Percentiles rank a stretch among this genome's conserved stretches.
These are phyloP conservation scores for Chrysochromulina parva DNA, from an alignment of 78 protist genomes.

Conservation along the genomic window DNA sequence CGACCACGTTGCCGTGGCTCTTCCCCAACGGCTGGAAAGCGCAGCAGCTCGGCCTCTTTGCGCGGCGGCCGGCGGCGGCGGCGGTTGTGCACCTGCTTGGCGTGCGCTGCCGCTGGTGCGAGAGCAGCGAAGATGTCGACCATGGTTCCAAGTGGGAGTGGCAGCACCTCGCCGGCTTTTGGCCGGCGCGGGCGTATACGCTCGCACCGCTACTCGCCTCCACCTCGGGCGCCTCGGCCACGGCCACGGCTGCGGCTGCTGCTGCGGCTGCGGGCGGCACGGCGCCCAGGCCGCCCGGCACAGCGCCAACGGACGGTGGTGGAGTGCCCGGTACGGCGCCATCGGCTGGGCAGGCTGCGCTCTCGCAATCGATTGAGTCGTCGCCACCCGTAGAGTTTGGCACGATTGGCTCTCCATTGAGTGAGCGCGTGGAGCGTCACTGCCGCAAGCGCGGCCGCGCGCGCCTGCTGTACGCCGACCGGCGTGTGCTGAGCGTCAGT, in stretches of 20 bases:
- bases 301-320: no score
- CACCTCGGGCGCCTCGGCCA: background rate
- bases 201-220: background rate
- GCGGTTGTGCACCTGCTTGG: background rate
- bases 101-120: conserved; percentile 18
- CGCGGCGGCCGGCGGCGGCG: background rate
- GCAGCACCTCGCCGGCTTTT: background rate
- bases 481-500: background rate
- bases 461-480: background rate
- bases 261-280: no score
- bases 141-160: conserved; percentile 1
- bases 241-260: no score
- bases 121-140: background rate
- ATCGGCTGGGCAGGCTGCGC: no score
- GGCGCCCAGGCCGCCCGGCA: no score
- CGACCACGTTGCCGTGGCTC: no score
- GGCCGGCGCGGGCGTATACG: background rate
- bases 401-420: background rate
- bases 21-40: no score
- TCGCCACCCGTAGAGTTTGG: background rate
- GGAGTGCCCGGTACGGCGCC: no score
- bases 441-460: background rate
- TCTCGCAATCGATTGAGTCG: background rate
- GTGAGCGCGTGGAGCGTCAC: background rate
- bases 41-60: background rate